Evolutionary conservation across 345 rosid genomes (phyloP), one percentile per base, ranked within the genome.

Genomic region (Gossypium turneri): DNA sequence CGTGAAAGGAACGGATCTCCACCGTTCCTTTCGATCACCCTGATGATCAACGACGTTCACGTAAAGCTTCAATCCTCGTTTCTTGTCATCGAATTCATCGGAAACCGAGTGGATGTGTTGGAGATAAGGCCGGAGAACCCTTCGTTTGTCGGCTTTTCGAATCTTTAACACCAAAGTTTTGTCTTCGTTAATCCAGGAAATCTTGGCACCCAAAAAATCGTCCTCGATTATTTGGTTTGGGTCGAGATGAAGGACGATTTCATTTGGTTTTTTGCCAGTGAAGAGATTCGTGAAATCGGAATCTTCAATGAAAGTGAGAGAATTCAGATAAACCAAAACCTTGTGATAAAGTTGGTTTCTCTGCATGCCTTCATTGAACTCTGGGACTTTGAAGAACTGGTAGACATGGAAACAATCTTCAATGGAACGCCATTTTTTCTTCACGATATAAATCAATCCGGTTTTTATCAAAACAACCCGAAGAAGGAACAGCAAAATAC

Each of bases 221-320:
- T 95, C 99, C 5, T 83, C 81, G 20, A 95, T 81, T 57, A 81
- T 72, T 78, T 95, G 98, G 66, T 85, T 83, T 7, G 84, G 86
- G 71, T 88, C 90, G 74, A 91, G 85, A 2, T 85, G 87, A 78
- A 93, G 90, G 73, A 91, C 47, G 74, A 94, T 87, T 8, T 90
- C 95, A 72, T 85, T 82, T 2, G 87, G 52, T 19, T 82, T 88
- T 65, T 88, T 87, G 0, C 92, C 95, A 58, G 97, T 64, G 82
- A 94, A 84, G 73, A 94, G 94, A 57, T 94, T 93, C 63, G 94
- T 89, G 80, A 82, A 92, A 82, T 92, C 92, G 0, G 97, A 90
- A 61, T 94, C 87, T 80, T 91, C 96, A 10, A 93, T 77, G 0
- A 94, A 85, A 12, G 92, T 77, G 10, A 95, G 80, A 4, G 94